Conservation (phyloP, 768 basidiomycete species). For the Leccinum disarticulatum region DNA sequence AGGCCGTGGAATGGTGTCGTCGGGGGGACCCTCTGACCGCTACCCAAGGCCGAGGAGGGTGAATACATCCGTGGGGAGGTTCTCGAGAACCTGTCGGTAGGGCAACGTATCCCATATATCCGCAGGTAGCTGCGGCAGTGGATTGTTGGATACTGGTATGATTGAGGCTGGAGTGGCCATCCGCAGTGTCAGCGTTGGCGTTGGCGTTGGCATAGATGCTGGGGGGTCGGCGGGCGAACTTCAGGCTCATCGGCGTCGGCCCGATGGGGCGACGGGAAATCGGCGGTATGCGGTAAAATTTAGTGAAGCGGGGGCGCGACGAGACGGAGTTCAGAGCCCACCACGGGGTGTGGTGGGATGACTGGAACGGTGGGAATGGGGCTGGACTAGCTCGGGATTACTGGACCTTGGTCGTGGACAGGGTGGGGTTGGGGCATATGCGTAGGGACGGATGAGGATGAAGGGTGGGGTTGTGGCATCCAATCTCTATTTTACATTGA, state of each 20-base stretch:
- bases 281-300: constrained; percentile 25
- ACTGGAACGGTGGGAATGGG: constrained; percentile 13
- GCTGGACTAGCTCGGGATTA: constrained; percentile 18
- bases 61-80: constrained; percentile 46
- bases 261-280: no score
- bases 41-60: constrained; percentile 14
- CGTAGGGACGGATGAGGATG: background rate
- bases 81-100: constrained; percentile 50
- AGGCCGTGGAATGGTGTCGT: constrained; percentile 21
- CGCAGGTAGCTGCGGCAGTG: constrained; percentile 61
- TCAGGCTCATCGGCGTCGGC: no score
- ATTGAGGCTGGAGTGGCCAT: background rate
- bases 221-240: constrained; percentile 61
- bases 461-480: background rate
- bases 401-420: background rate
- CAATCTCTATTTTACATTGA: background rate
- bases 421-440: constrained; percentile 22
- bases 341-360: constrained; percentile 24
- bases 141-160: constrained; percentile 39
- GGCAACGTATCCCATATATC: constrained; percentile 60
- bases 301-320: constrained; percentile 26
- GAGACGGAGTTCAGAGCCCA: constrained; percentile 13
- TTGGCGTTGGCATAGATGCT: constrained; percentile 4
- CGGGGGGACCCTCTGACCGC: constrained; percentile 5
- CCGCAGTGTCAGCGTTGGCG: background rate